A percentile compares a stretch with the other conserved stretches of the same genome.
Evolutionary conservation across 768 basidiomycete species (phyloP).

Genomic region (Boletus edulis): DNA sequence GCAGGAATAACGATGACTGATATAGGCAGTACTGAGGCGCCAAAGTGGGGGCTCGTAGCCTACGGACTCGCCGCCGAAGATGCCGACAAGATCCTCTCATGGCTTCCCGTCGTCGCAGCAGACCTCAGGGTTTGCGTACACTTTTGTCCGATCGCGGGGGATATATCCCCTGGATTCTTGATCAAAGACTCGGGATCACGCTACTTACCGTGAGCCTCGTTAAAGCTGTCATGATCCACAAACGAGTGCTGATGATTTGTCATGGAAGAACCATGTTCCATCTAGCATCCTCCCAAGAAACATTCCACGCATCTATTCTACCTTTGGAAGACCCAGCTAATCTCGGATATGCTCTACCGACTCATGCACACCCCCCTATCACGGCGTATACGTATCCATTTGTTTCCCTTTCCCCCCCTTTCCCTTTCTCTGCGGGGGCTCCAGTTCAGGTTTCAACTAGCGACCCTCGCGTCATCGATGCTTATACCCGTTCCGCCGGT

Average conservation of each 20-base stretch:
- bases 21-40: background rate
- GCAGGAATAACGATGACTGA: conserved; percentile 13
- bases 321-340: conserved; percentile 23
- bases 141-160: conserved; percentile 31
- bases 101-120: conserved; percentile 4
- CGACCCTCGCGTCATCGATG: conserved; percentile 24
- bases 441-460: conserved; percentile 28
- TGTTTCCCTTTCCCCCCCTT: conserved; percentile 36
- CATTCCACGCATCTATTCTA: conserved; percentile 30
- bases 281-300: conserved; percentile 36
- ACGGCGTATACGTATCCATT: conserved; percentile 35
- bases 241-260: background rate
- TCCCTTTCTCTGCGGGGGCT: conserved; percentile 33
- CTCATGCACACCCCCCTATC: conserved; percentile 28
- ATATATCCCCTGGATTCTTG: conserved; percentile 26
- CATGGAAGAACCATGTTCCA: conserved; percentile 34
- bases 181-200: conserved; percentile 20
- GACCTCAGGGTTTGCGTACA: conserved; percentile 34
- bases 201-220: conserved; percentile 27
- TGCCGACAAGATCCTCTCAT: conserved; percentile 14
- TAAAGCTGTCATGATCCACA: background rate
- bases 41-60: conserved; percentile 30
- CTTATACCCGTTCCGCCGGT: conserved; percentile 37
- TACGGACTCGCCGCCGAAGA: conserved; percentile 30
- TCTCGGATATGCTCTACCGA: conserved; percentile 20